Evolutionary conservation across 352 stramenopile species (phyloP).

Genomic region (Phytopythium litorale): DNA sequence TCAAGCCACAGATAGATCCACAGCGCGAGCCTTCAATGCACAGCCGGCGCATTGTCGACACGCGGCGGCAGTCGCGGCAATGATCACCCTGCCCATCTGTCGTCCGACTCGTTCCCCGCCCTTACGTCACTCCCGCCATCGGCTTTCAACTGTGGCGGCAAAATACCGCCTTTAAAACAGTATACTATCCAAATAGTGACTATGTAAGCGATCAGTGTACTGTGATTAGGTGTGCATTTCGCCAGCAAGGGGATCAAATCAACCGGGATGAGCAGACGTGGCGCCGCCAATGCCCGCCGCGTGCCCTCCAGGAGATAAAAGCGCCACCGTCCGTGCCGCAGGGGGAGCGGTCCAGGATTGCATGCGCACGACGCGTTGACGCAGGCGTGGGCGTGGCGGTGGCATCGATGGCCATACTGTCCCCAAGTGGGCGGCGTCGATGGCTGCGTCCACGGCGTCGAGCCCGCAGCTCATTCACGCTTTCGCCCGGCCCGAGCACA

Average conservation of each 20-base stretch:
- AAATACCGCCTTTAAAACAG: not conserved
- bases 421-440: not conserved
- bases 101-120: not conserved
- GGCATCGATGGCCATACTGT: not conserved
- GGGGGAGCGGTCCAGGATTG: not conserved
- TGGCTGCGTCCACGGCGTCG: not conserved
- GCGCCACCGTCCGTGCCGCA: no score
- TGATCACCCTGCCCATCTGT: not conserved
- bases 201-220: not conserved
- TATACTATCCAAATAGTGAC: not conserved
- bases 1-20: no score
- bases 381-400: no score
- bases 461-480: not conserved
- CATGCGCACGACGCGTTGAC: not conserved
- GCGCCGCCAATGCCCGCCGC: not conserved
- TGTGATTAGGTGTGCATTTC: not conserved
- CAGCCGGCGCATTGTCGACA: not conserved
- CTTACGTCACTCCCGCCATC: not conserved
- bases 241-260: not conserved
- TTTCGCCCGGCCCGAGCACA: not conserved
- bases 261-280: not conserved
- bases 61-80: not conserved
- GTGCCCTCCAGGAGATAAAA: not conserved
- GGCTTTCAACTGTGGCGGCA: not conserved
- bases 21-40: no score